A percentile compares a stretch with the other conserved stretches of the same genome.
These are phyloP conservation scores for Cutaneotrichosporon daszewskae DNA, from an alignment of 1,284 basidiomycete genomes.

Conservation along the genomic window DNA sequence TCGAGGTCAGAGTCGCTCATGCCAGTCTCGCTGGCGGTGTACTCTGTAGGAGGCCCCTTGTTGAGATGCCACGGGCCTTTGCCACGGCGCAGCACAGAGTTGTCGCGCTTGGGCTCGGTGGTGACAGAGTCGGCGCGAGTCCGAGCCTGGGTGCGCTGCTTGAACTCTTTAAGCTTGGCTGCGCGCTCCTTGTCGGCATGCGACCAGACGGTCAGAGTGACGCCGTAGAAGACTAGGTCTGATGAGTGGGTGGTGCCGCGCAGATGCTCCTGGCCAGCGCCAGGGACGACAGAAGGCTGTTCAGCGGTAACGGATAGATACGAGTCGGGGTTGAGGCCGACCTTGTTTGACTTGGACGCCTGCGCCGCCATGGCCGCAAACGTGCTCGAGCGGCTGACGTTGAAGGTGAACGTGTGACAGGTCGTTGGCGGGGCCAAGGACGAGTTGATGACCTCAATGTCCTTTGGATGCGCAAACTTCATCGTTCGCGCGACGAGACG, in stretches of 20 bases:
- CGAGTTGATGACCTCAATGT: conserved; percentile 82
- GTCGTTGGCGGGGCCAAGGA: conserved; percentile 85
- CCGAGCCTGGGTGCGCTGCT: conserved; percentile 14
- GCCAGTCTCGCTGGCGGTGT: conserved; percentile 64
- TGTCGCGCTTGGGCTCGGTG: conserved; percentile 1
- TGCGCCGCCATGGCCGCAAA: conserved; percentile 27
- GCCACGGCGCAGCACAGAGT: conserved; percentile 3
- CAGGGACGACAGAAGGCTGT: conserved; percentile 1
- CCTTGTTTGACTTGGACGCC: conserved; percentile 48
- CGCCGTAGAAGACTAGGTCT: conserved; percentile 68
- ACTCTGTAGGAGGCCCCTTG: conserved; percentile 8
- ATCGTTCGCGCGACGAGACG: conserved; percentile 85
- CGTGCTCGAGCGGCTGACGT: conserved; percentile 37
- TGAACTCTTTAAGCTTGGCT: conserved; percentile 29
- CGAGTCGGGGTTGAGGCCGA: conserved; percentile 20
- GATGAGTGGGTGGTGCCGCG: conserved; percentile 53
- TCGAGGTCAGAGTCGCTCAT: conserved; percentile 58
- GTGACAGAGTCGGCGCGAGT: conserved; percentile 17
- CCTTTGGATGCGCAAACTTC: conserved; percentile 57
- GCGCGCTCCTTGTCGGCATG: conserved; percentile 83
- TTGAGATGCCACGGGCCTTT: conserved; percentile 10
- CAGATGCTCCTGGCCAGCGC: conserved; percentile 57
- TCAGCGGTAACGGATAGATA: conserved; percentile 52
- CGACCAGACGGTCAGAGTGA: conserved; percentile 87
- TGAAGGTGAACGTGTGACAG: conserved; percentile 85